Base-by-base conservation (phyloP, 2,329 filamentous ascomycete species). In the Fusarium nematophilum region DNA sequence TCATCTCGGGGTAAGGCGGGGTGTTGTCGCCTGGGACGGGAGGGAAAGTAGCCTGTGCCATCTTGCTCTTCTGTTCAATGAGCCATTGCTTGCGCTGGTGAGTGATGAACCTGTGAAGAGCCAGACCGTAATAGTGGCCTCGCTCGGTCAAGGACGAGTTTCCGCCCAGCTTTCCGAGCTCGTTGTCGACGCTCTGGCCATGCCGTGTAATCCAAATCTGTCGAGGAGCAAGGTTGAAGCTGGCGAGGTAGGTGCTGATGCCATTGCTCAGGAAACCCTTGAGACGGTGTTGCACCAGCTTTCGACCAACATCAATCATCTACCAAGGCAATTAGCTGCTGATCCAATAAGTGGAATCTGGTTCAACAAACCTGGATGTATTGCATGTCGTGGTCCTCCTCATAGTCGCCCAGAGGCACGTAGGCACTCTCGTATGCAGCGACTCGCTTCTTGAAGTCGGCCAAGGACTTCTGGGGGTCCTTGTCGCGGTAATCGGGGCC, bases 191-290 rank as follows among this genome's bases (percentile, higher is more conserved):
- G 52, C 93, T 97, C 76, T 97, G 91, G 34, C 95, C 95, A 72
- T 98, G 95, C 44, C 95, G 84, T 2, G 95, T 98, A 72, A 99
- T 96, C 95, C 95, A 99, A 57, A 99, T 98, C 75, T 97, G 94
- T 49, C 95, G 86, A 1, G 95, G 93, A 0, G 94, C 92, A 13
- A 99, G 84, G 69, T 99, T 98, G 82, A 99, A 99, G 67, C 96
- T 98, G 38, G 95, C 90, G 9, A 99, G 83, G 70, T 98, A 99
- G 63, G 93, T 96, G 52, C 95, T 93, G 50, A 96, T 95, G 60
- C 95, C 92, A 31, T 91, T 91, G 53, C 93, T 93, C 42, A 99
- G 82, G 75, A 99, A 99, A 6, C 95, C 95, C 65, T 90, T 90
- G 57, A 97, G 88, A 59, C 95, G 91, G 73, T 96, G 91, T 39